A percentile compares a stretch with the other conserved stretches of the same genome.
These are phyloP conservation scores for Medicago truncatula DNA, from an alignment of 306 rosid species.

Conservation along the genomic window MtrunA17r5.0-ANR NC_053042.1:49720501-49721000, in stretches of 20 bases:
- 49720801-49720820: not conserved
- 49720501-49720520: too few relatives aligned
- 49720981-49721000: not conserved
- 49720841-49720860: conserved; percentile 32
- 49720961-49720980: not conserved
- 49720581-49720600: too few relatives aligned
- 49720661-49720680: conserved; percentile 35
- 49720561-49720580: too few relatives aligned
- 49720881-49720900: conserved; percentile 87
- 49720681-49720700: conserved; percentile 97
- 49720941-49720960: conserved; percentile 33
- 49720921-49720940: conserved; percentile 75
- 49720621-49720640: too few relatives aligned
- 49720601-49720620: too few relatives aligned
- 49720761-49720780: conserved; percentile 83
- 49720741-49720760: conserved; percentile 88
- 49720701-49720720: conserved; percentile 97
- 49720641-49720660: conserved; percentile 8
- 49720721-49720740: conserved; percentile 79
- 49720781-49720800: conserved; percentile 51
- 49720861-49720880: conserved; percentile 84
- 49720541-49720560: too few relatives aligned
- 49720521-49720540: too few relatives aligned
- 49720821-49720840: conserved; percentile 4
- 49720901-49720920: conserved; percentile 96